phyloP scores from a whole-genome alignment of 441 rosid species.

The Pelargonium australe region DNA sequence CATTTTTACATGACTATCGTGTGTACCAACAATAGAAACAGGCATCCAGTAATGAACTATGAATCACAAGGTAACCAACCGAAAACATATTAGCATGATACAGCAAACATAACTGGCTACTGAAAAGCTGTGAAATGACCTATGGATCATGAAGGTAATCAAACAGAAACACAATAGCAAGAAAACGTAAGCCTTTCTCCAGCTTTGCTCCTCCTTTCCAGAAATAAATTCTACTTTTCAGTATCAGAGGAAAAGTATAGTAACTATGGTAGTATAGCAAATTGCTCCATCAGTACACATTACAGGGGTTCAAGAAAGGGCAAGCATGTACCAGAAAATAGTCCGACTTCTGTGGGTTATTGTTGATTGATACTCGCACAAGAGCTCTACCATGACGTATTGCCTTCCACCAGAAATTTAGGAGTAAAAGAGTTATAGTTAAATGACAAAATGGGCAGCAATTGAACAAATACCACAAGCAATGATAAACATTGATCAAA shows the following conservation, averaged over 20 bases:
- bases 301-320: constrained; percentile 9
- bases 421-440: constrained; percentile 15
- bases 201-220: neutral
- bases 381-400: constrained; percentile 73
- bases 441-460: constrained; percentile 13
- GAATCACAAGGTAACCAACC: constrained; percentile 3
- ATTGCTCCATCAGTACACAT: constrained; percentile 6
- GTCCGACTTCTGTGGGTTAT: constrained; percentile 55
- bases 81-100: neutral
- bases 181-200: neutral
- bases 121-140: neutral
- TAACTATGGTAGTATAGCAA: neutral
- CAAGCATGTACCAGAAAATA: constrained; percentile 57
- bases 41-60: neutral
- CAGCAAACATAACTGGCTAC: neutral
- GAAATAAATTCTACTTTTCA: constrained; percentile 5
- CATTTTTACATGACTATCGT: neutral
- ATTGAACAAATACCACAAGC: constrained; percentile 8
- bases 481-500: constrained; percentile 19
- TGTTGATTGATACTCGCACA: constrained; percentile 53
- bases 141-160: neutral
- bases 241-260: neutral
- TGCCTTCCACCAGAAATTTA: constrained; percentile 53
- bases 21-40: neutral
- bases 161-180: constrained; percentile 5